Evolutionary conservation across 2,329 filamentous ascomycete species (phyloP).

Genomic region (Simplicillium aogashimaense): DNA sequence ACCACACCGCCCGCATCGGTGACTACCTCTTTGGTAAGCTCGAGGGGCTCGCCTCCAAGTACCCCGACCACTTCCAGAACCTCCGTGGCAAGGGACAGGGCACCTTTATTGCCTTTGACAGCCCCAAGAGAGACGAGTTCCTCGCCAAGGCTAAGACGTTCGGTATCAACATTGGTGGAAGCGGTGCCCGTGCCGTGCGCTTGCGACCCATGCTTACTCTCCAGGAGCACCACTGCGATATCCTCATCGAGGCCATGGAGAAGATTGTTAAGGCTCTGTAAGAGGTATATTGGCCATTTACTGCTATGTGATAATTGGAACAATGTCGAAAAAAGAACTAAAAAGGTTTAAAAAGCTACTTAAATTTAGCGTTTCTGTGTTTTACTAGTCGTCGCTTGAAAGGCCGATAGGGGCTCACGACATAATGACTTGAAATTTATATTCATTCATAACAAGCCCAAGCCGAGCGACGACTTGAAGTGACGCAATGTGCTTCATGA

Average conservation of each 20-base stretch:
- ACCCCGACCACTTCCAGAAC: conserved; percentile 71
- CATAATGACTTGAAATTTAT: too few species aligned
- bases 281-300: too few species aligned
- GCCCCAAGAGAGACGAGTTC: conserved; percentile 69
- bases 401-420: too few species aligned
- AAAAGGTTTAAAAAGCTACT: background rate
- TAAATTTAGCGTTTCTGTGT: background rate
- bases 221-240: conserved; percentile 82
- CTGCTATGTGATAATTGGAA: background rate
- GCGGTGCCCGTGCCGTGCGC: conserved; percentile 64
- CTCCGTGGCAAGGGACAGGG: conserved; percentile 80
- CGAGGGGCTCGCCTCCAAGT: conserved; percentile 55
- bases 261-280: conserved; percentile 49
- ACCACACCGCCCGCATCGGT: conserved; percentile 67
- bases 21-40: conserved; percentile 68
- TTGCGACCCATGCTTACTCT: conserved; percentile 87
- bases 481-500: too few species aligned
- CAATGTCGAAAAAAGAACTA: background rate
- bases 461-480: too few species aligned
- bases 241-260: conserved; percentile 70
- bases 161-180: conserved; percentile 82
- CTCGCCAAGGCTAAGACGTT: conserved; percentile 67
- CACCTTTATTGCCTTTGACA: conserved; percentile 90
- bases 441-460: too few species aligned
- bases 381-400: background rate